Conservation (phyloP, 805 yeast genomes). For the Priceomyces carsonii region DNA sequence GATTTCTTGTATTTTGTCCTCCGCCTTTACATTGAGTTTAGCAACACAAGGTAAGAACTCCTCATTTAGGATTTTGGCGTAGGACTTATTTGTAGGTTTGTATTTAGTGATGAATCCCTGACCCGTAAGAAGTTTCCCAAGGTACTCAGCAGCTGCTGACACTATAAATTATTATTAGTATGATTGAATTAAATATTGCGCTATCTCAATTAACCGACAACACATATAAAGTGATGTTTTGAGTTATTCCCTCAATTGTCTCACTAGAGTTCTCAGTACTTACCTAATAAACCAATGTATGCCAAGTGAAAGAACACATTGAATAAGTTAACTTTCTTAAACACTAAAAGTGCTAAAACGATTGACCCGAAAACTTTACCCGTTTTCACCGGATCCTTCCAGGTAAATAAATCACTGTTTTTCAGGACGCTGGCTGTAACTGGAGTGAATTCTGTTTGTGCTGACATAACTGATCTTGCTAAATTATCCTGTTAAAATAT, state of each 20-base stretch:
- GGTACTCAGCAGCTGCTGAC: slow-evolving; percentile 76
- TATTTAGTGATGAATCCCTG: slow-evolving; percentile 77
- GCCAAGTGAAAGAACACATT: slow-evolving; percentile 61
- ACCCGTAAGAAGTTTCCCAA: slow-evolving; percentile 72
- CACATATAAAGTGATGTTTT: too few relatives aligned
- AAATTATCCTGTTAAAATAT: slow-evolving; percentile 6
- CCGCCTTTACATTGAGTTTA: slow-evolving; percentile 49
- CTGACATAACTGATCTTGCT: slow-evolving; percentile 6
- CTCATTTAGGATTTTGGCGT: slow-evolving; percentile 36
- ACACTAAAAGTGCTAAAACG: slow-evolving; percentile 51
- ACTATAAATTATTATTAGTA: slow-evolving; percentile 32
- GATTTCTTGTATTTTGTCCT: slow-evolving; percentile 54
- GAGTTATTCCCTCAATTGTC: neutral
- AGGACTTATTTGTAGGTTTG: slow-evolving; percentile 54
- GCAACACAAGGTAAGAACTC: slow-evolving; percentile 44
- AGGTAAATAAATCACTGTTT: slow-evolving; percentile 53
- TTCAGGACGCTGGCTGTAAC: slow-evolving; percentile 2
- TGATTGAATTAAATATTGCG: too few relatives aligned
- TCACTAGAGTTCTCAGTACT: slow-evolving; percentile 14
- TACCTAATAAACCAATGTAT: slow-evolving; percentile 54
- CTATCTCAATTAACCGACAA: too few relatives aligned
- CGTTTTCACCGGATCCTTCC: slow-evolving; percentile 75
- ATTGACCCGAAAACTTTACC: slow-evolving; percentile 74
- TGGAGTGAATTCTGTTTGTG: slow-evolving; percentile 6
- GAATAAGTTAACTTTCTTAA: slow-evolving; percentile 64